Conservation (phyloP, 768 basidiomycete species). For the Macrolepiota dolichaula region DNA sequence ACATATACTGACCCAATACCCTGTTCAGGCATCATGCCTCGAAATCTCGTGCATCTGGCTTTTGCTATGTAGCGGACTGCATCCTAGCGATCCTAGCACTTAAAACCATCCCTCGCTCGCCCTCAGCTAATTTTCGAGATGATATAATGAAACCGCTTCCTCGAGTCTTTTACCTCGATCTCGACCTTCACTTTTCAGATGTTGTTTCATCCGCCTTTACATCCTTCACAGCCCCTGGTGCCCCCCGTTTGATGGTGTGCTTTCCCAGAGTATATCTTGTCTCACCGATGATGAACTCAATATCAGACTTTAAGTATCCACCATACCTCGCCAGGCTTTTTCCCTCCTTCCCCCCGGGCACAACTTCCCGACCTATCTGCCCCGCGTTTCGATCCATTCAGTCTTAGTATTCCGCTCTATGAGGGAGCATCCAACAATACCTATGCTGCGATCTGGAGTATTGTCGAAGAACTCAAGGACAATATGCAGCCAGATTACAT, state of each 20-base stretch:
- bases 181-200: slow-evolving; percentile 92
- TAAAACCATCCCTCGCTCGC: slow-evolving; percentile 32
- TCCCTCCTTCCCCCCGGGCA: slow-evolving; percentile 58
- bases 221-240: slow-evolving; percentile 46
- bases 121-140: slow-evolving; percentile 10
- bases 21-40: slow-evolving; percentile 73
- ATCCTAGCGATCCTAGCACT: slow-evolving; percentile 78
- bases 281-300: slow-evolving; percentile 2
- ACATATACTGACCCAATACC: not conserved
- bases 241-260: slow-evolving; percentile 10
- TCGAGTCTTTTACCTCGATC: slow-evolving; percentile 85
- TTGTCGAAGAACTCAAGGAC: slow-evolving; percentile 56
- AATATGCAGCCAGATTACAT: slow-evolving; percentile 75
- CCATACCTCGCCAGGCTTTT: slow-evolving; percentile 81
- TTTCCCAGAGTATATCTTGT: not conserved
- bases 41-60: slow-evolving; percentile 77
- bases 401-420: slow-evolving; percentile 76
- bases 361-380: slow-evolving; percentile 36
- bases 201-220: slow-evolving; percentile 78
- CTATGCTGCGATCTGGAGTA: slow-evolving; percentile 59
- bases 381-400: slow-evolving; percentile 52
- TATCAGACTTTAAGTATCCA: slow-evolving; percentile 79
- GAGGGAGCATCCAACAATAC: slow-evolving; percentile 67
- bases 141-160: slow-evolving; percentile 20
- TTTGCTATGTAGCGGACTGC: slow-evolving; percentile 93